Evolutionary conservation across 2,329 filamentous ascomycete genomes (phyloP), one percentile per base, ranked within the genome.

Genomic region (Periconia sp.): DNA sequence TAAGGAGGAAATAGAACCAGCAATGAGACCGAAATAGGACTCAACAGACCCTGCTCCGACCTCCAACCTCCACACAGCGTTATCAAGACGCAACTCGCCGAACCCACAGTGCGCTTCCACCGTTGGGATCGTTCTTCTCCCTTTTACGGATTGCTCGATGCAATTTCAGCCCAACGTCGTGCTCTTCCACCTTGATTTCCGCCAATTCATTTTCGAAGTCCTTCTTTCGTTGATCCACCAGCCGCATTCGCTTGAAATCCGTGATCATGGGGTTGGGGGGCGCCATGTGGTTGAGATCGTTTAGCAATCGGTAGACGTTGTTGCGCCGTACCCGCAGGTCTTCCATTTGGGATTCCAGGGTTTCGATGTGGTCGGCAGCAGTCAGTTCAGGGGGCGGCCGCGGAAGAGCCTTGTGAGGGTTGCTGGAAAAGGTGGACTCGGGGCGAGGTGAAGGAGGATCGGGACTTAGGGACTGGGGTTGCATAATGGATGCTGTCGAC

Each of bases 151-250:
- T 69, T 54, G 73, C 73, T 17, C 74, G 61, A 62, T 75, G 73
- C 56, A 76, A 53, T 60, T 66, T 74, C 52, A 76, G 52, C 3
- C 74, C 74, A 7, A 75, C 61, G 42, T 76, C 74, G 55, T 76
- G 71, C 54, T 75, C 74, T 54, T 72, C 66, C 0, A 60, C 52
- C 56, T 62, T 65, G 40, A 76, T 69, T 52, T 75, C 71, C 14
- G 63, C 63, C 53, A 76, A 51, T 60, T 76, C 73, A n/a, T 66
- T 65, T 52, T 71, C 66, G 52, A 74, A 69, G 19, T 60, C 62
- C 52, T 70, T 70, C 59, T 74, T 69, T 45, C 66, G 59, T 54
- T 63, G 61, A 50, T 76, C 73, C 5, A 66, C 64, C 43, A 71
- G 52, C 14, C 73, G 50, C 52, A 67, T 67, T 19, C 63, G 63